Conservation (phyloP, 164 flowering plant genomes). For the Kalanchoe fedtschenkoi region DNA sequence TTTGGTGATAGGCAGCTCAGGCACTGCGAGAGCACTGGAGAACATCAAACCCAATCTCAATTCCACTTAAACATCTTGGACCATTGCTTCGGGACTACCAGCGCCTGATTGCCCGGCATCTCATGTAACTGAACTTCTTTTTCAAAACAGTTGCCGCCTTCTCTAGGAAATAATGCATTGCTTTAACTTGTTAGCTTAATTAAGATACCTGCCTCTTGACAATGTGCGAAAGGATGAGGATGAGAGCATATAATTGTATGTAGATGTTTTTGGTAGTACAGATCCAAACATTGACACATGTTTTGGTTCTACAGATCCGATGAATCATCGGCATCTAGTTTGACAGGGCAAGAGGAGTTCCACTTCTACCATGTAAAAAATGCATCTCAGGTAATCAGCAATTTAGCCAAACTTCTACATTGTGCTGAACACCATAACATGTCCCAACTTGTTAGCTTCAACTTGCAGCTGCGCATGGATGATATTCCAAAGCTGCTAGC, state of each 20-base stretch:
- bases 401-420: background rate
- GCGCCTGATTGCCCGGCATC: constrained; percentile 41
- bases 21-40: constrained; percentile 78
- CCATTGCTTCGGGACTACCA: constrained; percentile 92
- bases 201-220: too few species aligned
- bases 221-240: too few species aligned
- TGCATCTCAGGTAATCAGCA: constrained; percentile 42
- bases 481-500: constrained; percentile 53
- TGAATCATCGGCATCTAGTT: constrained; percentile 17
- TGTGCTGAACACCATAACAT: constrained; percentile 2
- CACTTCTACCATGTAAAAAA: constrained; percentile 58
- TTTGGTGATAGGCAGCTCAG: constrained; percentile 24
- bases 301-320: constrained; percentile 18
- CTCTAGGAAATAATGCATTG: background rate
- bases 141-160: background rate
- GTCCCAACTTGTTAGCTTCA: background rate
- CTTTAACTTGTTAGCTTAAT: background rate
- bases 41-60: constrained; percentile 37
- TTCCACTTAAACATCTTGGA: constrained; percentile 66
- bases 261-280: too few species aligned
- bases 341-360: constrained; percentile 22
- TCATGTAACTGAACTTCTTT: constrained; percentile 37
- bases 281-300: constrained; percentile 20
- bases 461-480: constrained; percentile 59
- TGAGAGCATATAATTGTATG: too few species aligned